phyloP scores from a whole-genome alignment of 257 asterid genomes.

The Marsdenia floribunda region DNA sequence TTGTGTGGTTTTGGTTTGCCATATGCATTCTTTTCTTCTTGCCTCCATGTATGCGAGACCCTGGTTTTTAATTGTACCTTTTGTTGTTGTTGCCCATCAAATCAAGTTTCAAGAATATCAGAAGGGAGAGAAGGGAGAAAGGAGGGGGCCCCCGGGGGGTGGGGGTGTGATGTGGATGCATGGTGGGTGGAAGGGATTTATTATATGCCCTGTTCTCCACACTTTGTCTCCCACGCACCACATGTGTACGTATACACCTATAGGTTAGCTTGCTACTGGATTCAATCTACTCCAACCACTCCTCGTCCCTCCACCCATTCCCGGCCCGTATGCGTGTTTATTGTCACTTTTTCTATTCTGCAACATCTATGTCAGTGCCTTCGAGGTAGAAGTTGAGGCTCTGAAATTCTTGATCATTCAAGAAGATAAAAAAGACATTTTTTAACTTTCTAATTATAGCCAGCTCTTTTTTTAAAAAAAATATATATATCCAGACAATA shows the following conservation, averaged over 20 bases:
- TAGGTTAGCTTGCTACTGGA: neutral
- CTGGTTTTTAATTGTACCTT: neutral
- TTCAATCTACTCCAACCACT: neutral
- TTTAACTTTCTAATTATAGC: too few species aligned
- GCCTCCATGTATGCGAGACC: neutral
- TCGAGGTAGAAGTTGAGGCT: too few species aligned
- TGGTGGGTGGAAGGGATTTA: too few species aligned
- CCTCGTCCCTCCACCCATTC: neutral
- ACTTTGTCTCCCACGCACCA: neutral
- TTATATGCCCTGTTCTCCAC: neutral
- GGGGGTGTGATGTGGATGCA: neutral
- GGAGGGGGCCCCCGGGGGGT: too few species aligned
- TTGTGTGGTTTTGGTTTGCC: slow-evolving; percentile 6
- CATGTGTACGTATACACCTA: neutral
- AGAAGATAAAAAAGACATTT: too few species aligned
- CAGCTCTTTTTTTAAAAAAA: too few species aligned
- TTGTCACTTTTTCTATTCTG: neutral
- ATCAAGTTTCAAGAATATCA: slow-evolving; percentile 5
- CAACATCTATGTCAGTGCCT: neutral
- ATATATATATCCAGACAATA: too few species aligned
- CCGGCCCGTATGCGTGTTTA: neutral
- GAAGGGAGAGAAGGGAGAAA: too few species aligned
- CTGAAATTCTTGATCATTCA: too few species aligned
- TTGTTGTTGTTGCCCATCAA: slow-evolving; percentile 10
- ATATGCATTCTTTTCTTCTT: neutral